These are phyloP conservation scores for Euclidium syriacum DNA, from an alignment of 345 rosid species.

Conservation along the genomic window DNA sequence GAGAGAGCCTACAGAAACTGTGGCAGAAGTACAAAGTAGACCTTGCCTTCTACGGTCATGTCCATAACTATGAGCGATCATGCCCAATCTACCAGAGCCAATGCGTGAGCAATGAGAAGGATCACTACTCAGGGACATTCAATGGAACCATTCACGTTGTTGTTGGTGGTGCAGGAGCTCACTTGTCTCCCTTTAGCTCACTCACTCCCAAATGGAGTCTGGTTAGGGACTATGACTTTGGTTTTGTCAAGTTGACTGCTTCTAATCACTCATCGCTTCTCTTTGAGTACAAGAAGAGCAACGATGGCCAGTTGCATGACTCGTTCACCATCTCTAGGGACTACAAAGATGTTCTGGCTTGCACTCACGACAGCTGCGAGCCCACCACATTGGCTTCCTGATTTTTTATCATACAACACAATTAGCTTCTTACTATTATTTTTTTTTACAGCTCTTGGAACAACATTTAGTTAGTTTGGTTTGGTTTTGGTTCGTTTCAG, in stretches of 20 bases:
- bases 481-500: too few species aligned
- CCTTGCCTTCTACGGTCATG: slow-evolving; percentile 72
- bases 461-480: too few species aligned
- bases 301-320: slow-evolving; percentile 68
- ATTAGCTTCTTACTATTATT: neutral
- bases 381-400: slow-evolving; percentile 59
- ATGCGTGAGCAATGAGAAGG: slow-evolving; percentile 50
- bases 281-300: slow-evolving; percentile 86
- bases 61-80: slow-evolving; percentile 80
- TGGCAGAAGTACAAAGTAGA: slow-evolving; percentile 91
- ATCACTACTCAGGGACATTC: slow-evolving; percentile 57
- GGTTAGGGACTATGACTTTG: slow-evolving; percentile 63
- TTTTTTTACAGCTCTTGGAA: neutral
- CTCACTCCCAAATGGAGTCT: slow-evolving; percentile 66
- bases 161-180: slow-evolving; percentile 84
- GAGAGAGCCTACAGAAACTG: slow-evolving; percentile 70
- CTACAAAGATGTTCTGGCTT: slow-evolving; percentile 76
- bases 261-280: slow-evolving; percentile 67
- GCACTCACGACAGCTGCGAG: slow-evolving; percentile 68
- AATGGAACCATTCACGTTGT: slow-evolving; percentile 84
- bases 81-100: slow-evolving; percentile 80
- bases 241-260: slow-evolving; percentile 82
- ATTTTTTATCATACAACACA: slow-evolving; percentile 1
- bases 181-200: slow-evolving; percentile 50
- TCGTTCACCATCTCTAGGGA: slow-evolving; percentile 80